A percentile compares a stretch with the other conserved stretches of the same genome.
Conservation (phyloP, 2,329 filamentous ascomycete genomes). For the Fusarium chlamydosporum region DNA sequence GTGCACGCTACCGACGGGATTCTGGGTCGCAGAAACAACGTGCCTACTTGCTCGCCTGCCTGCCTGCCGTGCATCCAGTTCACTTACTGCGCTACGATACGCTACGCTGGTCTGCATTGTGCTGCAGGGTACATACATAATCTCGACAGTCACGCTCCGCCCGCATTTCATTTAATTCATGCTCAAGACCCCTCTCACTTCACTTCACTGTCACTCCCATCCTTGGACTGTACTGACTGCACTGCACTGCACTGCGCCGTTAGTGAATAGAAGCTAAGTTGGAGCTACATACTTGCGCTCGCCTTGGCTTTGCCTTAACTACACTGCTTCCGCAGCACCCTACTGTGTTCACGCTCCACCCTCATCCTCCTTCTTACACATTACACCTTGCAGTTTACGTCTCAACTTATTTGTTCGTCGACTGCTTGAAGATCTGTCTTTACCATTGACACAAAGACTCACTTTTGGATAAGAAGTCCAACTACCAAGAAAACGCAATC, state of each 20-base stretch:
- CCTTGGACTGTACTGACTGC: conserved; percentile 25
- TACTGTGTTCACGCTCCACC: conserved; percentile 32
- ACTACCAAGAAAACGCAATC: conserved; percentile 12
- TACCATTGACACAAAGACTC: conserved; percentile 44
- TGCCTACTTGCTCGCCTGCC: conserved; percentile 28
- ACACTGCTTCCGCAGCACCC: conserved; percentile 32
- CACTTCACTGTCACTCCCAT: conserved; percentile 8
- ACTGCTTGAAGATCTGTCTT: conserved; percentile 22
- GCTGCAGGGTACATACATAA: conserved; percentile 48
- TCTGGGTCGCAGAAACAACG: conserved; percentile 45
- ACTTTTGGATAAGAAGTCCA: conserved; percentile 26
- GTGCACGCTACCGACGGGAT: conserved; percentile 41
- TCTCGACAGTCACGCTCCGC: conserved; percentile 47
- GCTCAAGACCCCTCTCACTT: conserved; percentile 41
- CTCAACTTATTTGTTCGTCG: conserved; percentile 28
- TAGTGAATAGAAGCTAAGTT: conserved; percentile 38
- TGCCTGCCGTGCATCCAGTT: conserved; percentile 27
- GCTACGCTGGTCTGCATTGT: conserved; percentile 31
- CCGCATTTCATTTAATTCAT: conserved; percentile 41
- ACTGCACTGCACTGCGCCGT: conserved; percentile 22
- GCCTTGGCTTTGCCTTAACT: conserved; percentile 33
- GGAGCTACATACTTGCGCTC: conserved; percentile 24
- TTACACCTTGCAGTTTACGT: conserved; percentile 36
- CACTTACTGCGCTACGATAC: conserved; percentile 17
- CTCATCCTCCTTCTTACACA: conserved; percentile 32